Conservation (phyloP, 2,329 filamentous ascomycete species). For the Nigrospora osmanthi region DNA sequence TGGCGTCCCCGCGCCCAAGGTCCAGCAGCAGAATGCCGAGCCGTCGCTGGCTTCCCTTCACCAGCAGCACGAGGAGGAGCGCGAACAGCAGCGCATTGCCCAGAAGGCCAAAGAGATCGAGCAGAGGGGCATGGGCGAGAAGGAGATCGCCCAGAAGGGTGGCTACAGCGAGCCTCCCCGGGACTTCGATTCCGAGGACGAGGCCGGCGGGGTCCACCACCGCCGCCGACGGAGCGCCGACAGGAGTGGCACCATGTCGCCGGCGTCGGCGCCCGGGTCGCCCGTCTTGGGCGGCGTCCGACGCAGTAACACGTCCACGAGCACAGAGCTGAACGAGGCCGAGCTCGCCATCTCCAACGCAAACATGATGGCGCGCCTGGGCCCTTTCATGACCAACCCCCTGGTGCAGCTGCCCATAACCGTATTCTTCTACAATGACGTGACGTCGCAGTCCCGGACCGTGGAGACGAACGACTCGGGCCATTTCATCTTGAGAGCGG, state of each 20-base stretch:
- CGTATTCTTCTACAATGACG: slow-evolving; percentile 89
- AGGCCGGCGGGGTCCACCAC: slow-evolving; percentile 20
- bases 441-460: slow-evolving; percentile 73
- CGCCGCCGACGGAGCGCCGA: slow-evolving; percentile 1
- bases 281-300: slow-evolving; percentile 31
- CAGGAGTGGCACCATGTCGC: slow-evolving; percentile 4
- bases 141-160: slow-evolving; percentile 61
- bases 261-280: slow-evolving; percentile 31
- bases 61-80: slow-evolving; percentile 38
- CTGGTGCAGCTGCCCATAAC: slow-evolving; percentile 73
- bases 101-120: slow-evolving; percentile 73
- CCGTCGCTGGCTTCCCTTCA: slow-evolving; percentile 21
- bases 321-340: slow-evolving; percentile 59
- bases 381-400: slow-evolving; percentile 84
- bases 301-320: slow-evolving; percentile 20
- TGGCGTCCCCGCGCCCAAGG: slow-evolving; percentile 66
- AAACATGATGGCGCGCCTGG: slow-evolving; percentile 79
- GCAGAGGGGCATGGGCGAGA: slow-evolving; percentile 61
- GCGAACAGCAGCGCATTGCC: slow-evolving; percentile 59
- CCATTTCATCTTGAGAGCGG: slow-evolving; percentile 74
- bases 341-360: slow-evolving; percentile 76
- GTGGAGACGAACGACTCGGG: slow-evolving; percentile 81
- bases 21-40: slow-evolving; percentile 22
- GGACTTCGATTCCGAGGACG: slow-evolving; percentile 33
- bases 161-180: slow-evolving; percentile 62